A percentile compares a stretch with the other conserved stretches of the same genome.
Conservation (phyloP, 495 filamentous ascomycete species). For the Penicillium turbatum region DNA sequence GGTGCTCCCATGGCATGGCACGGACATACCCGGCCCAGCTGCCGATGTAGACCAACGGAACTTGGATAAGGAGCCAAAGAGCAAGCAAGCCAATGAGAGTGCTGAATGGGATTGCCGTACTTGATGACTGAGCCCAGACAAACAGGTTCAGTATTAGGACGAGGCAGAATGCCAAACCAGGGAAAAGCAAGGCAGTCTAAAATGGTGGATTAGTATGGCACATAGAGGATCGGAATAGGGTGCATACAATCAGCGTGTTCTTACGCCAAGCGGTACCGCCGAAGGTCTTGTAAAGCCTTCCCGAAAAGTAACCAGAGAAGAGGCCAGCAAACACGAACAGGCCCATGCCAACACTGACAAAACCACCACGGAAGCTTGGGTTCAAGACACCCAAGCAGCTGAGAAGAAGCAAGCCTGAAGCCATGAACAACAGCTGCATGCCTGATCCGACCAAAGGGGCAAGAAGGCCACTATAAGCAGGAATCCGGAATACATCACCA, state of each 20-base stretch:
- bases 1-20: slow-evolving; percentile 73
- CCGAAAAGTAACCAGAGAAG: slow-evolving; percentile 92
- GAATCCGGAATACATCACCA: slow-evolving; percentile 85
- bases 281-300: slow-evolving; percentile 81
- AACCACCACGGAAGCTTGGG: slow-evolving; percentile 88
- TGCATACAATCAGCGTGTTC: slow-evolving; percentile 66
- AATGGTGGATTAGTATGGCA: slow-evolving; percentile 18
- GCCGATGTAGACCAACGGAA: slow-evolving; percentile 83
- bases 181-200: slow-evolving; percentile 74
- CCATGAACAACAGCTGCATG: slow-evolving; percentile 87
- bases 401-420: slow-evolving; percentile 69
- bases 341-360: slow-evolving; percentile 80
- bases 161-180: slow-evolving; percentile 72
- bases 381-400: slow-evolving; percentile 82
- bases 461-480: slow-evolving; percentile 68
- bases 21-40: slow-evolving; percentile 73
- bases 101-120: slow-evolving; percentile 83
- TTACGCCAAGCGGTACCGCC: slow-evolving; percentile 73
- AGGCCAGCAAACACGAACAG: slow-evolving; percentile 85
- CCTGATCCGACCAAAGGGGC: slow-evolving; percentile 86
- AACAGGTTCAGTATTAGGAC: slow-evolving; percentile 88
- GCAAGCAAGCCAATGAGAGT: slow-evolving; percentile 73
- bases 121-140: slow-evolving; percentile 90
- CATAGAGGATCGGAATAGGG: background rate
- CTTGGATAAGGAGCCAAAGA: slow-evolving; percentile 85